A percentile compares a stretch with the other conserved stretches of the same genome.
Evolutionary conservation across 371 early-diverging fungal species (phyloP).

Genomic region (Sporodiniella umbellata): DNA sequence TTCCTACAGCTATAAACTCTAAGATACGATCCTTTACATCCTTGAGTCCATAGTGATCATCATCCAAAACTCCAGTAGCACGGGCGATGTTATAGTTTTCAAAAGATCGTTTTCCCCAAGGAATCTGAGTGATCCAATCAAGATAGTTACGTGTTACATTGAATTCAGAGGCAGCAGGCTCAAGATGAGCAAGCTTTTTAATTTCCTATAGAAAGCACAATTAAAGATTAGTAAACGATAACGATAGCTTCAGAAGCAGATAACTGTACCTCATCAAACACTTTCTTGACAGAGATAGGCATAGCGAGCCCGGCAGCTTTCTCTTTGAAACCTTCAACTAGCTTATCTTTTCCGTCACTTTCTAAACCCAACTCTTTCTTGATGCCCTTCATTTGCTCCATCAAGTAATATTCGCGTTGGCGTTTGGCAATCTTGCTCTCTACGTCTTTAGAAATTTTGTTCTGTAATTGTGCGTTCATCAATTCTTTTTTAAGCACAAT

Average conservation of each 20-base stretch:
- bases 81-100: constrained; percentile 89
- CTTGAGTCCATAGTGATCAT: constrained; percentile 97
- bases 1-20: constrained; percentile 98
- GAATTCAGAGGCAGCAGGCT: constrained; percentile 96
- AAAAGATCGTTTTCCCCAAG: constrained; percentile 88
- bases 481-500: constrained; percentile 94
- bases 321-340: constrained; percentile 90
- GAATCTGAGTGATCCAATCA: constrained; percentile 95
- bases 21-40: constrained; percentile 98
- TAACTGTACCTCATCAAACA: constrained; percentile 82
- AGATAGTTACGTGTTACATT: constrained; percentile 96
- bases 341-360: constrained; percentile 94
- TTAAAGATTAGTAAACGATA: background rate
- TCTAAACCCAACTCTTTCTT: constrained; percentile 97
- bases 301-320: constrained; percentile 78
- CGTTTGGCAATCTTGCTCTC: constrained; percentile 94
- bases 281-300: constrained; percentile 88
- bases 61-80: constrained; percentile 85
- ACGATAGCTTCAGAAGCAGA: background rate
- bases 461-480: constrained; percentile 93
- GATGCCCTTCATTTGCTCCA: constrained; percentile 98
- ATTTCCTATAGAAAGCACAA: constrained; percentile 75
- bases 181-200: constrained; percentile 87
- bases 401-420: constrained; percentile 95
- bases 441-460: constrained; percentile 94